Conservation (phyloP, 495 filamentous ascomycete genomes). For the Penicillium goetzii region DNA sequence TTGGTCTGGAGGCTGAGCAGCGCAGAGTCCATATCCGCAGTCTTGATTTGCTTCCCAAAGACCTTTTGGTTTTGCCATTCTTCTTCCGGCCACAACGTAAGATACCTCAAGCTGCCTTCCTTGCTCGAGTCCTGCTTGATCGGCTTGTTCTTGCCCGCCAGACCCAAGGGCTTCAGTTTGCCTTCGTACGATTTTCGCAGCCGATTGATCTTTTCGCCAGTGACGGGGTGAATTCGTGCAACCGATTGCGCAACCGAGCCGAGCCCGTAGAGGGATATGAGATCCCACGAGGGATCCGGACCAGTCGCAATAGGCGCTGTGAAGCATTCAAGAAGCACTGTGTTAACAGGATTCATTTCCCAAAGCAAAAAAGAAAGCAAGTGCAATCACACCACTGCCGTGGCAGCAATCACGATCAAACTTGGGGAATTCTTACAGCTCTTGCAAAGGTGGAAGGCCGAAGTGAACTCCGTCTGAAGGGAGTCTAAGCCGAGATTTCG, state of each 20-base stretch:
- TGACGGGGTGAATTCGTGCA: slow-evolving; percentile 64
- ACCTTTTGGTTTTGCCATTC: slow-evolving; percentile 69
- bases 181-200: slow-evolving; percentile 76
- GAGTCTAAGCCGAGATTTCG: slow-evolving; percentile 45
- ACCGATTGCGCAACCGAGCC: slow-evolving; percentile 64
- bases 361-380: slow-evolving; percentile 29
- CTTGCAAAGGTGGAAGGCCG: slow-evolving; percentile 56
- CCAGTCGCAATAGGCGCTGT: slow-evolving; percentile 51
- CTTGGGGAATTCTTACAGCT: slow-evolving; percentile 52
- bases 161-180: slow-evolving; percentile 62
- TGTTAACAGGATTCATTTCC: slow-evolving; percentile 50
- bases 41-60: slow-evolving; percentile 59
- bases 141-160: slow-evolving; percentile 67
- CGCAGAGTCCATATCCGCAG: slow-evolving; percentile 49
- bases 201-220: slow-evolving; percentile 73
- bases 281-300: slow-evolving; percentile 65
- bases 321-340: slow-evolving; percentile 34
- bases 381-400: slow-evolving; percentile 34
- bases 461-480: slow-evolving; percentile 50
- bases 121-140: slow-evolving; percentile 52
- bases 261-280: slow-evolving; percentile 66
- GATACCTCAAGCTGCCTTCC: slow-evolving; percentile 45
- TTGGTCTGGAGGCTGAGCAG: slow-evolving; percentile 51
- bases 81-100: slow-evolving; percentile 63
- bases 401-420: slow-evolving; percentile 32